Conservation (phyloP, 2,329 filamentous ascomycete genomes). For the Teratosphaeria pseudoeucalypti region DNA sequence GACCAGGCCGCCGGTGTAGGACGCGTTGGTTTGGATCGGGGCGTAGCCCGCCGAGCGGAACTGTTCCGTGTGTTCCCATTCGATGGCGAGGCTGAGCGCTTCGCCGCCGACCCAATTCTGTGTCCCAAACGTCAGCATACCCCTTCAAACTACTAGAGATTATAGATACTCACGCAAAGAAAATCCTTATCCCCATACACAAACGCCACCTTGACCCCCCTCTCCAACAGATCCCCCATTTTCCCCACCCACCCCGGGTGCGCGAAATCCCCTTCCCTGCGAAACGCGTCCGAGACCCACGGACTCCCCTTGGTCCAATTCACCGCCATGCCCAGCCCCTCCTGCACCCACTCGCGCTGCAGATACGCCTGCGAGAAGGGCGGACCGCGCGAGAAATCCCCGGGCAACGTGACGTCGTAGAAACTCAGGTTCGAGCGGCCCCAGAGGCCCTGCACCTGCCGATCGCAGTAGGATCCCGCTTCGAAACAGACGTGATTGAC, state of each 20-base stretch:
- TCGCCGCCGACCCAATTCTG: conserved; percentile 20
- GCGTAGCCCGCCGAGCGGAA: conserved; percentile 22
- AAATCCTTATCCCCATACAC: conserved; percentile 49
- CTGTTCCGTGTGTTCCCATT: conserved; percentile 25
- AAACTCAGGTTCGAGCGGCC: conserved; percentile 35
- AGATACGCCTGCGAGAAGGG: conserved; percentile 46
- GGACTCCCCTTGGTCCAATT: conserved; percentile 1
- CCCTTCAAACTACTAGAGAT: not conserved
- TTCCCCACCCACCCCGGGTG: conserved; percentile 27
- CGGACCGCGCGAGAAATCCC: conserved; percentile 33
- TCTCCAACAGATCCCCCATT: conserved; percentile 31
- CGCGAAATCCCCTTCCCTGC: conserved; percentile 34
- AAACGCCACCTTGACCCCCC: conserved; percentile 50
- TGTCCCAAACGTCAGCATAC: conserved; percentile 21
- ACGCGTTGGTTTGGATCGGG: conserved; percentile 24
- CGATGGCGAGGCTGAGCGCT: conserved; percentile 23
- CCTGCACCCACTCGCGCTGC: conserved; percentile 47
- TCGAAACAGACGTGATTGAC: conserved; percentile 34
- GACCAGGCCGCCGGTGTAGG: conserved; percentile 7
- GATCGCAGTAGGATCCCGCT: conserved; percentile 37
- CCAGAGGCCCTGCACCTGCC: conserved; percentile 38
- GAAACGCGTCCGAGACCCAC: conserved; percentile 32
- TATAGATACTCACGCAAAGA: not conserved
- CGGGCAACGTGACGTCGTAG: conserved; percentile 44
- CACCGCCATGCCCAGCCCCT: conserved; percentile 45